Evolutionary conservation across 495 filamentous ascomycete genomes (phyloP).

Genomic region (Neurospora sp.): DNA sequence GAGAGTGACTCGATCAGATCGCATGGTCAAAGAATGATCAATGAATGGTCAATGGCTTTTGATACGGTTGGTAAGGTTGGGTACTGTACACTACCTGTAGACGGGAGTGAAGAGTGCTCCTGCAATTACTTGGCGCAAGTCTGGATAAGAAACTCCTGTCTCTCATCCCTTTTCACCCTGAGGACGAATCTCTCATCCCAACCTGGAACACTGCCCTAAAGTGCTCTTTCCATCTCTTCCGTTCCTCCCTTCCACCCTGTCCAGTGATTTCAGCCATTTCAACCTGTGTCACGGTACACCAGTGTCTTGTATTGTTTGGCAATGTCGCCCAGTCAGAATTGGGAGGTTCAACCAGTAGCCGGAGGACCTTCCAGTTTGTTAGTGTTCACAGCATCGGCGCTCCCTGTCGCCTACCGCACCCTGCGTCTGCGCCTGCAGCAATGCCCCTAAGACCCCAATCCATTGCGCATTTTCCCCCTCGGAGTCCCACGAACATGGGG

Average conservation of each 20-base stretch:
- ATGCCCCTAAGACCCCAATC: slow-evolving; percentile 1
- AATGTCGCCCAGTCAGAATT: slow-evolving; percentile 19
- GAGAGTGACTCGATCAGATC: not conserved
- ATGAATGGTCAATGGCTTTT: not conserved
- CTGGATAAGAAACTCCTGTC: not conserved
- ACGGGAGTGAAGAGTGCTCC: not conserved
- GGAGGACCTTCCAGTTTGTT: not conserved
- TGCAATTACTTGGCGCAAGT: not conserved
- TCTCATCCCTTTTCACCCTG: not conserved
- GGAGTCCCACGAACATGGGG: not conserved
- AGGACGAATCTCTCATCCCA: not conserved
- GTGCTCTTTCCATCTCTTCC: not conserved
- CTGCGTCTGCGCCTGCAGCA: not conserved
- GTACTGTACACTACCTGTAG: not conserved
- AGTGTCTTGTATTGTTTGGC: slow-evolving; percentile 5
- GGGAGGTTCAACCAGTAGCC: not conserved
- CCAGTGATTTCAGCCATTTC: not conserved
- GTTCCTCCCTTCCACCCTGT: not conserved
- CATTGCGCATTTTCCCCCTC: not conserved
- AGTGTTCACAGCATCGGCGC: not conserved
- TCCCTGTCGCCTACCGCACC: not conserved
- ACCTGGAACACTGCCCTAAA: not conserved
- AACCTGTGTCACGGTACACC: not conserved
- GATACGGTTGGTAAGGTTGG: not conserved
- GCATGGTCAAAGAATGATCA: not conserved